Evolutionary conservation across 208 protist genomes (phyloP), one percentile per base, ranked within the genome.

Genomic region (Acanthamoeba sp.): DNA sequence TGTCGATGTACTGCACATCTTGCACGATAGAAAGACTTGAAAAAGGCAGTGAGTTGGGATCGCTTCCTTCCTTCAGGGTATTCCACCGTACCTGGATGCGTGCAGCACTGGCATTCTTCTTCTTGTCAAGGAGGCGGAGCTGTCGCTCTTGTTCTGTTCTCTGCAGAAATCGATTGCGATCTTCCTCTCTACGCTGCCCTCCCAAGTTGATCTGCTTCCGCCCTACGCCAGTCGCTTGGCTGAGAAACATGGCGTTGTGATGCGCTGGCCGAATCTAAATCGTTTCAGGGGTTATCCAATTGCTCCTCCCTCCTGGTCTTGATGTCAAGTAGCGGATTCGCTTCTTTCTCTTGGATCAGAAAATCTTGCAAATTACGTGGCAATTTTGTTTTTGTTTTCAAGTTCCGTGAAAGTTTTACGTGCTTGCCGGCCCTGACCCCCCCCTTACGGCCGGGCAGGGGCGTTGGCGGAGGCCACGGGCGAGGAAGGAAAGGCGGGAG

Each of bases 181-280:
- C 82, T 29, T 89, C 82, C 52, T 89, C 38, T 5, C 32, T 36
- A 18, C 71, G 71, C 42, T 29, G n/a, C 29, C 82, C 82, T 42
- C 82, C 82, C 82, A 89, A 40, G 50, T 89, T 89, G 38, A 89
- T 89, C 42, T 89, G 42, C 82, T 89, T 89, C 29, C 82, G 42
- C 62, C 62, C 62, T 7, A 16, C 7, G n/a, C 14, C 34, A n/a
- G 76, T 10, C 38, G 32, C 24, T n/a, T 52, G 38, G 45, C n/a
- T 57, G n/a, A 89, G 34, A n/a, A 89, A 89, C 82, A 89, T 89
- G 38, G 71, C 38, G 14, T n/a, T 9, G 27, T 69, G 3, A 3
- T 69, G 20, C 29, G 5, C 62, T 32, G 20, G 29, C 29, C 29
- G 62, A 22, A 69, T 36, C 20, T 69, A n/a, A n/a, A n/a, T 12